Percentiles rank a stretch among this genome's conserved stretches.
Conservation (phyloP, 2,329 filamentous ascomycete species). For the Aschersonia sp. region DNA sequence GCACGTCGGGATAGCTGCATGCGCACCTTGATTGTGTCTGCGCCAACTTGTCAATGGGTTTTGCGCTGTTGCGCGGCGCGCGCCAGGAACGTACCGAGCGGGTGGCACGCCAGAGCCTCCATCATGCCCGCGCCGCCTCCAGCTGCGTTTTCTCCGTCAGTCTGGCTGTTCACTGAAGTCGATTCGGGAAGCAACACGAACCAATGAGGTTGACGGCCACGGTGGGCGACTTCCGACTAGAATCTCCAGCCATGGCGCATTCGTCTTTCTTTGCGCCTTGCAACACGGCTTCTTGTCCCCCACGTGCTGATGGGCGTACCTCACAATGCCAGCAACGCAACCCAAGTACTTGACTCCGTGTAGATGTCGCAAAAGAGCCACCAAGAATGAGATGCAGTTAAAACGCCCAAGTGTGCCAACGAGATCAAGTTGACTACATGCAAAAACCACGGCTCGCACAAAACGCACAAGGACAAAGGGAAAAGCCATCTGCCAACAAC, state of each 20-base stretch:
- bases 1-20: conserved; percentile 94
- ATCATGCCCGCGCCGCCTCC: conserved; percentile 98
- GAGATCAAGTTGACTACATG: too few species aligned
- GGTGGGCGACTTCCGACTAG: conserved; percentile 62
- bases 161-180: neutral
- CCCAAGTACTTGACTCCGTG: too few species aligned
- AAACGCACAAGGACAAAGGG: too few species aligned
- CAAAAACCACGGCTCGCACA: too few species aligned
- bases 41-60: neutral
- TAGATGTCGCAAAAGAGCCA: too few species aligned
- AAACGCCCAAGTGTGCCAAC: too few species aligned
- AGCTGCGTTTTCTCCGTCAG: conserved; percentile 35
- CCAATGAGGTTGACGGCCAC: conserved; percentile 85
- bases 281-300: too few species aligned
- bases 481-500: too few species aligned
- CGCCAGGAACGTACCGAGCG: conserved; percentile 48
- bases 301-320: too few species aligned
- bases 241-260: conserved; percentile 7
- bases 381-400: too few species aligned
- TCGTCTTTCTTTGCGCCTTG: too few species aligned
- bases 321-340: too few species aligned
- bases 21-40: conserved; percentile 95
- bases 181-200: conserved; percentile 24
- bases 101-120: conserved; percentile 94
- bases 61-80: neutral